Base-by-base conservation (phyloP, 1,139 yeast species). In the Saccharomyces hybrid region DNA sequence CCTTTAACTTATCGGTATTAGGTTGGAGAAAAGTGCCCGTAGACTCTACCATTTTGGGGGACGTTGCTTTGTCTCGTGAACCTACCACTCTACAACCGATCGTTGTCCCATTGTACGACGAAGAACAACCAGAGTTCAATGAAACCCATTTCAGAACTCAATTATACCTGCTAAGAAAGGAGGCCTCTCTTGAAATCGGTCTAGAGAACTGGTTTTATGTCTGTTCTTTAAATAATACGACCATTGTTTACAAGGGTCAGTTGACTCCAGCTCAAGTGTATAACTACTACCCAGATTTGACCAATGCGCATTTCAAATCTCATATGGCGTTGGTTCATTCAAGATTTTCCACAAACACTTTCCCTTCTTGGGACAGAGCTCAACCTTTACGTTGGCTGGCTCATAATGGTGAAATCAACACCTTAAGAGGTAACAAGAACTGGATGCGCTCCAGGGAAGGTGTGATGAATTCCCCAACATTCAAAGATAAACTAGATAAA, bases 401-500 rank as follows among this genome's bases (percentile, higher is more conserved):
- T 48, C 99, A 93, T 76, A 93, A 93, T 72, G 99, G 99, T 78
- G 99, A 93, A 75, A 93, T 93, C 72, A 93, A 93, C 75, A 91
- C 99, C 48, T 78, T 93, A 70, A 82, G 98, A 72, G 99, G 99
- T 66, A 93, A 93, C 80, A 93, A 90, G 75, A 93, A 93, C 73
- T 93, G 98, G 98, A 91, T 93, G 97, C 83, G 97, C 66, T 95
- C 99, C 48, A 88, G 96, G 74, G 99, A 93, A 77, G 98, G 98
- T 75, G 89, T 91, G 51, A 89, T 93, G 97, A 79, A 82, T 48
- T 87, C 96, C 3, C 78, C 82, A 57, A 78, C 88, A 58, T 91
- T 93, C 70, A 97, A 96, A 61, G 97, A 89, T 54, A 96, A 89
- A 64, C 79, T 91, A 70, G 97, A 90, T 67, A 84, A 86, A 70